Evolutionary conservation across 805 yeast genomes (phyloP).

Genomic region (Sungouiozyma ichnusensis): DNA sequence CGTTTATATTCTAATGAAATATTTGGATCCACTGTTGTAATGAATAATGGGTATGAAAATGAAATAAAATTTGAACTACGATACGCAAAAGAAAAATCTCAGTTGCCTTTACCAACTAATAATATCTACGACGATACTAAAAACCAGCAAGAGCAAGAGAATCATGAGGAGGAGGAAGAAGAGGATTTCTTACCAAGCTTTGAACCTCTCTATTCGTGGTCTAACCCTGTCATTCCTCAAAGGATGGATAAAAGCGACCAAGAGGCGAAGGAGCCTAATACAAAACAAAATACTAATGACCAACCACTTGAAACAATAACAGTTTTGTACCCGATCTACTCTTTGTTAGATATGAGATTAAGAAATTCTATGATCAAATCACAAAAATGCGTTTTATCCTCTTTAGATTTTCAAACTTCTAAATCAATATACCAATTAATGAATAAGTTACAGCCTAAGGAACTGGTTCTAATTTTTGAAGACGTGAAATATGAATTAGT

Average conservation of each 20-base stretch:
- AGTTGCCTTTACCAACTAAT: no score
- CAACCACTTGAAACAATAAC: neutral
- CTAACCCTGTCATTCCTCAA: neutral
- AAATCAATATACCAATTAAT: constrained; percentile 15
- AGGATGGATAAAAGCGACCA: neutral
- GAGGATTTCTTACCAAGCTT: constrained; percentile 18
- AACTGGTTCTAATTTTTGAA: constrained; percentile 7
- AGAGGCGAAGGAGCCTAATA: neutral
- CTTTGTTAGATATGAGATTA: constrained; percentile 25
- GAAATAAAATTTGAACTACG: constrained; percentile 12
- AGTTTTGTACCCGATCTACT: constrained; percentile 22
- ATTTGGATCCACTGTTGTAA: constrained; percentile 23
- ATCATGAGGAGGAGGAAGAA: constrained; percentile 3
- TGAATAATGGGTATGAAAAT: constrained; percentile 27
- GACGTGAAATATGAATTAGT: constrained; percentile 15
- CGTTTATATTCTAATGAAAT: constrained; percentile 12
- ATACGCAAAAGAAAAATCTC: constrained; percentile 4
- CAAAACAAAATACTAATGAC: neutral
- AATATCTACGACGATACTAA: no score
- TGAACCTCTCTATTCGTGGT: constrained; percentile 17
- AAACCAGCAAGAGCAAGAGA: no score
- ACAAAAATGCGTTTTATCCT: constrained; percentile 19
- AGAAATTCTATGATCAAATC: constrained; percentile 18
- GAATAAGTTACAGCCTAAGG: constrained; percentile 3
- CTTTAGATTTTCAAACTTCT: constrained; percentile 26